phyloP scores from a whole-genome alignment of 495 filamentous ascomycete genomes.

The Tirmania nivea region DNA sequence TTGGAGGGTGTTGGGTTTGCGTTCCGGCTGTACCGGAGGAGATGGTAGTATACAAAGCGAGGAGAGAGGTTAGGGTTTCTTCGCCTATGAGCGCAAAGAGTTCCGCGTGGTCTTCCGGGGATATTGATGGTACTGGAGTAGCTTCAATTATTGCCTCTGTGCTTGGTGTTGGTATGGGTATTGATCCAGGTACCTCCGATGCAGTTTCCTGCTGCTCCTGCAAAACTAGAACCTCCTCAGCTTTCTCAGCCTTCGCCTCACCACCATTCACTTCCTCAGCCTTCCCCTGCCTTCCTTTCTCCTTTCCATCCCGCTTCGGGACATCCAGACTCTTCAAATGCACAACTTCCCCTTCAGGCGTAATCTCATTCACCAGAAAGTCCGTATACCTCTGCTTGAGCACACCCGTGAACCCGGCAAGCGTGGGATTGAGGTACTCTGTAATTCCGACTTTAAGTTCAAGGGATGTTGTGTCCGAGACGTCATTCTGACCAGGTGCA shows the following conservation, averaged over 20 bases:
- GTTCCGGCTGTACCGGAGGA: conserved; percentile 24
- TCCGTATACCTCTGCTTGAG: conserved; percentile 65
- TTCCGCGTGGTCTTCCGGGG: conserved; percentile 26
- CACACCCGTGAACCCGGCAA: conserved; percentile 32
- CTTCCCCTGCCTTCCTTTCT: not conserved
- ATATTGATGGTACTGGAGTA: conserved; percentile 19
- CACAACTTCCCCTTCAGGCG: conserved; percentile 51
- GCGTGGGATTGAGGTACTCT: conserved; percentile 30
- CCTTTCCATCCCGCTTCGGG: not conserved
- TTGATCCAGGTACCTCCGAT: conserved; percentile 1
- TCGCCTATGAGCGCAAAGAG: conserved; percentile 27
- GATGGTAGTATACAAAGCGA: conserved; percentile 22
- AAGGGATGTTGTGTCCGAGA: no score
- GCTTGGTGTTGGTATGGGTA: conserved; percentile 1
- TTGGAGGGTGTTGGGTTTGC: conserved; percentile 23
- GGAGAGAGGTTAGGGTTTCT: conserved; percentile 23
- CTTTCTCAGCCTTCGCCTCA: conserved; percentile 1
- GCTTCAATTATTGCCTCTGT: conserved; percentile 5
- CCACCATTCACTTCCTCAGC: not conserved
- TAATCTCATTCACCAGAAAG: conserved; percentile 86
- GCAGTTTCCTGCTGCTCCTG: not conserved
- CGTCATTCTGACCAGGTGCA: no score
- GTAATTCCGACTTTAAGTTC: conserved; percentile 38
- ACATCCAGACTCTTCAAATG: conserved; percentile 38
- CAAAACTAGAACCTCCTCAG: not conserved